A percentile compares a stretch with the other conserved stretches of the same genome.
phyloP scores from a whole-genome alignment of 2,329 filamentous ascomycete species.

The Cladophialophora psammophila region DNA sequence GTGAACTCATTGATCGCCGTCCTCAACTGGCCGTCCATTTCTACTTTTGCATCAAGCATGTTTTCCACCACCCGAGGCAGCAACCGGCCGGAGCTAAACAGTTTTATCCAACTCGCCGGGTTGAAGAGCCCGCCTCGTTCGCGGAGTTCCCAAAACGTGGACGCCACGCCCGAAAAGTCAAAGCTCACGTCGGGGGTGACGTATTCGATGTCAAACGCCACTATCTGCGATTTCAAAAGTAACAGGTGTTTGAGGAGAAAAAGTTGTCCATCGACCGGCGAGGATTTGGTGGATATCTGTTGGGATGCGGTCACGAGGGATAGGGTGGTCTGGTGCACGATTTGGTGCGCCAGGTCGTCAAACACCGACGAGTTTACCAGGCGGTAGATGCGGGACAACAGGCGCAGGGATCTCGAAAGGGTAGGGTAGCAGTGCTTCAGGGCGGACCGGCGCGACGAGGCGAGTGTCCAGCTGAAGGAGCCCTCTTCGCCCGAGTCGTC shows the following conservation, averaged over 20 bases:
- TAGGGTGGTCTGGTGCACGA: conserved; percentile 87
- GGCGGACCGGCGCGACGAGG: conserved; percentile 34
- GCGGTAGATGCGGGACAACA: conserved; percentile 73
- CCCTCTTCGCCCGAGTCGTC: conserved; percentile 54
- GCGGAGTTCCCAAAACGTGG: conserved; percentile 72
- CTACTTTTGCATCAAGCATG: conserved; percentile 74
- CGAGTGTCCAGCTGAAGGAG: conserved; percentile 34
- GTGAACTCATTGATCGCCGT: conserved; percentile 72
- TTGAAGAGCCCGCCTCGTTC: conserved; percentile 72
- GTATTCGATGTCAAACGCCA: conserved; percentile 91
- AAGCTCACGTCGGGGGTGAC: conserved; percentile 70
- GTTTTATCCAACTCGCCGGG: conserved; percentile 66
- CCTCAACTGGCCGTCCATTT: conserved; percentile 68
- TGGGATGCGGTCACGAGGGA: conserved; percentile 80
- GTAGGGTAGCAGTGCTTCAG: conserved; percentile 62
- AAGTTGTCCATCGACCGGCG: conserved; percentile 77
- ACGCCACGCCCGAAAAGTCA: conserved; percentile 71
- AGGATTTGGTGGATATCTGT: conserved; percentile 62
- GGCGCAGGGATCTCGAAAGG: conserved; percentile 70
- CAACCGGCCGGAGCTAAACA: conserved; percentile 62
- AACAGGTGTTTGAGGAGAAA: conserved; percentile 96
- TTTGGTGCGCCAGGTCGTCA: conserved; percentile 76
- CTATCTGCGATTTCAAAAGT: conserved; percentile 92
- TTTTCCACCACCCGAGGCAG: conserved; percentile 73
- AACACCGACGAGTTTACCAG: conserved; percentile 74